phyloP scores from a whole-genome alignment of 306 rosid genomes.

The Argentina anserina region DNA sequence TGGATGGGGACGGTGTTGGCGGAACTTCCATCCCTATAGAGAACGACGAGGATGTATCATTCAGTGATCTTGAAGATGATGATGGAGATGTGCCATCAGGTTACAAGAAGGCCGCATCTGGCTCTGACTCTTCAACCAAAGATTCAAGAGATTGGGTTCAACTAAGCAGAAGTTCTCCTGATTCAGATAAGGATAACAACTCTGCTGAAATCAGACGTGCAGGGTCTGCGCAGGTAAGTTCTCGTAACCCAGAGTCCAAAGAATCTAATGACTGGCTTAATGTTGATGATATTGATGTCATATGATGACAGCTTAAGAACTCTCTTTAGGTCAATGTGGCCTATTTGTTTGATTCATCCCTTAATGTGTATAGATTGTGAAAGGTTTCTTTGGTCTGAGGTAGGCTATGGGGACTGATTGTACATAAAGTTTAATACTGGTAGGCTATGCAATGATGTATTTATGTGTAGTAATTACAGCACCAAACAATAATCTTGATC shows the following conservation, averaged over 20 bases:
- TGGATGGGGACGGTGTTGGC: slow-evolving; percentile 64
- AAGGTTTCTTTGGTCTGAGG: slow-evolving; percentile 34
- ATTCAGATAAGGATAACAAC: slow-evolving; percentile 60
- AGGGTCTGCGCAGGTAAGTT: slow-evolving; percentile 56
- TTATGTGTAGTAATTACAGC: slow-evolving; percentile 29
- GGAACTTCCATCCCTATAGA: slow-evolving; percentile 52
- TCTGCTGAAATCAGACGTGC: slow-evolving; percentile 42
- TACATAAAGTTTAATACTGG: slow-evolving; percentile 47
- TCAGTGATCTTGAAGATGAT: slow-evolving; percentile 96
- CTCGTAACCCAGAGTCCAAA: slow-evolving; percentile 54
- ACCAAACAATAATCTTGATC: slow-evolving; percentile 23
- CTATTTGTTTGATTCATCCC: slow-evolving; percentile 25
- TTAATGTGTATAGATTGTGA: slow-evolving; percentile 53
- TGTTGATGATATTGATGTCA: slow-evolving; percentile 76
- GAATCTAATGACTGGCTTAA: slow-evolving; percentile 93
- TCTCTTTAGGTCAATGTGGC: slow-evolving; percentile 22
- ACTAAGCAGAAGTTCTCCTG: slow-evolving; percentile 60
- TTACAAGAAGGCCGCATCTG: slow-evolving; percentile 59
- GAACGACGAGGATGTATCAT: slow-evolving; percentile 87
- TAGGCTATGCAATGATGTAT: slow-evolving; percentile 22
- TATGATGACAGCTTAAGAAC: slow-evolving; percentile 40
- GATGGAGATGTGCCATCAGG: slow-evolving; percentile 51
- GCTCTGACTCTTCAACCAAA: slow-evolving; percentile 83
- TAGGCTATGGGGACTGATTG: slow-evolving; percentile 47
- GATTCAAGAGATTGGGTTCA: slow-evolving; percentile 95